Evolutionary conservation across 2,329 filamentous ascomycete species (phyloP).

Genomic region (Neonectria coccinea): DNA sequence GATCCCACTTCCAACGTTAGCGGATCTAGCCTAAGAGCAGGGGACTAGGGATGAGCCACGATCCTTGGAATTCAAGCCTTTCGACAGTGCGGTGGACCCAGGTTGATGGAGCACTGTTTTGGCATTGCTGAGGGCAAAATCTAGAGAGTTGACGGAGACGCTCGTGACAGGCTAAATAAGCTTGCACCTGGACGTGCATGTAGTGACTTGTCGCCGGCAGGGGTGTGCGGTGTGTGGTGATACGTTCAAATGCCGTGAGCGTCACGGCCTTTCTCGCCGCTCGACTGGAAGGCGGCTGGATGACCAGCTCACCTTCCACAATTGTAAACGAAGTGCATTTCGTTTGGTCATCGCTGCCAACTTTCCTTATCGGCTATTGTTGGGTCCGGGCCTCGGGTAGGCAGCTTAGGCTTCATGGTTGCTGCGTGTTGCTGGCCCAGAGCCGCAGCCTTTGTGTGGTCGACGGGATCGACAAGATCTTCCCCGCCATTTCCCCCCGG

Average conservation of each 20-base stretch:
- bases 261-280: conserved; percentile 9
- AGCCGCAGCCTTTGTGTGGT: conserved; percentile 37
- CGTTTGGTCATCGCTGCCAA: conserved; percentile 5
- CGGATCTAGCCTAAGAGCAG: conserved; percentile 10
- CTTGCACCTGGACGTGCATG: conserved; percentile 13
- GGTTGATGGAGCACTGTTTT: neutral
- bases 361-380: conserved; percentile 30
- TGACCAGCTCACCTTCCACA: conserved; percentile 27
- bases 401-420: conserved; percentile 19
- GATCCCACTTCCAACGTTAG: conserved; percentile 28
- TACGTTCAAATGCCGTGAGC: conserved; percentile 11
- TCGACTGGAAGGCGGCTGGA: conserved; percentile 36
- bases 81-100: conserved; percentile 1
- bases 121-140: neutral
- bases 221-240: conserved; percentile 6
- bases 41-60: conserved; percentile 22
- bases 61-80: conserved; percentile 14
- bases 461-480: conserved; percentile 46
- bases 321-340: conserved; percentile 21
- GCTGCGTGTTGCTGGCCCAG: conserved; percentile 32
- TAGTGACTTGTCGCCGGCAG: conserved; percentile 8
- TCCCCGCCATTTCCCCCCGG: conserved; percentile 42
- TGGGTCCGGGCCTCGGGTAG: conserved; percentile 11
- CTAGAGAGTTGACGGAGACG: conserved; percentile 8
- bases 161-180: conserved; percentile 5